Percentiles rank a stretch among this genome's conserved stretches.
These are phyloP conservation scores for Pseudevernia furfuracea DNA, from an alignment of 495 filamentous ascomycete genomes.

Conservation along the genomic window DNA sequence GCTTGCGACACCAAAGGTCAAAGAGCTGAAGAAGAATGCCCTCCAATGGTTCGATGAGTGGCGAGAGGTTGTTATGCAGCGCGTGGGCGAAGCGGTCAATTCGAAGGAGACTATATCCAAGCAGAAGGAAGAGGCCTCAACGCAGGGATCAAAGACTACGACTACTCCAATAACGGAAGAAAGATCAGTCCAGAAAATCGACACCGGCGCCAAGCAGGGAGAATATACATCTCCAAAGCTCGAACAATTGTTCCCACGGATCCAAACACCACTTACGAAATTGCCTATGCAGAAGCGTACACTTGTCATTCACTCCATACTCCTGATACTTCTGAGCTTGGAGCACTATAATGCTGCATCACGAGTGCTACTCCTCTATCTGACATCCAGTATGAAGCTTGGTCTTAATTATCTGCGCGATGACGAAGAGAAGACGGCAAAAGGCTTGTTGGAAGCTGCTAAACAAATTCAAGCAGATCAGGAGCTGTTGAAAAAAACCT, in stretches of 20 bases:
- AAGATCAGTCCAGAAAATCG: constrained; percentile 9
- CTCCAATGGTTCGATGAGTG: constrained; percentile 58
- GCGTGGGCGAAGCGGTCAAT: constrained; percentile 60
- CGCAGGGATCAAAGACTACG: constrained; percentile 10
- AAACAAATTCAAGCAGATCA: constrained; percentile 62
- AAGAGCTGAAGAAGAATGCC: constrained; percentile 34
- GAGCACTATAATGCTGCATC: constrained; percentile 73
- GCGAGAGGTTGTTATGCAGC: constrained; percentile 51
- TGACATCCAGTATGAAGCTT: constrained; percentile 60
- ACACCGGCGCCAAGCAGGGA: constrained; percentile 24
- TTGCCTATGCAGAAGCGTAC: constrained; percentile 38
- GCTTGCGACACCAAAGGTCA: constrained; percentile 27
- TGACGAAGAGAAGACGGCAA: constrained; percentile 67
- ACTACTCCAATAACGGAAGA: constrained; percentile 8
- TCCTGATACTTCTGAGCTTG: constrained; percentile 71
- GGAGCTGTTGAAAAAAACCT: constrained; percentile 52
- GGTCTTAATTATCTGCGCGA: constrained; percentile 56
- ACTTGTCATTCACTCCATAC: constrained; percentile 51
- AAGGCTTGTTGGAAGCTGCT: constrained; percentile 64
- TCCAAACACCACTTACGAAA: constrained; percentile 38
- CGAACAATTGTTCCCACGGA: constrained; percentile 38
- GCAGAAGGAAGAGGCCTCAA: constrained; percentile 3
- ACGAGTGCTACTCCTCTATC: constrained; percentile 61
- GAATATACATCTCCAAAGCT: constrained; percentile 32
- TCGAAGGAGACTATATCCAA: constrained; percentile 33